Percentiles rank a stretch among this genome's conserved stretches.
phyloP scores from a whole-genome alignment of 768 basidiomycete genomes.

The Wakefieldia striispora region DNA sequence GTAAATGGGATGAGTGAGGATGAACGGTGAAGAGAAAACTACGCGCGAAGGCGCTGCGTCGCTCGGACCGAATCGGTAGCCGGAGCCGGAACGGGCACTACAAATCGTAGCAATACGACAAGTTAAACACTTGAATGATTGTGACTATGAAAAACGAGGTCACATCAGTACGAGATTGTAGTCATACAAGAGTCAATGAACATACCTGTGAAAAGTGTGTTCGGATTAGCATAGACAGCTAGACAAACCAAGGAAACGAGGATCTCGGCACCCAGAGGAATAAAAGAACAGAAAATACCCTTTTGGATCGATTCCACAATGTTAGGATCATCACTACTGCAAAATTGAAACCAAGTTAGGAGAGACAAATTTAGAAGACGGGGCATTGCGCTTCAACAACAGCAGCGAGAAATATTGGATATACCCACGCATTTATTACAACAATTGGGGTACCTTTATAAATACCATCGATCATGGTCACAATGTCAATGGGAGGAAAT shows the following conservation, averaged over 20 bases:
- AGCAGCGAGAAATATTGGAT: not conserved
- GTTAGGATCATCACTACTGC: constrained; percentile 12
- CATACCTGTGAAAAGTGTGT: not conserved
- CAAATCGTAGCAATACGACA: not conserved
- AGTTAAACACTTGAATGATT: not conserved
- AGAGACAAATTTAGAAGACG: not conserved
- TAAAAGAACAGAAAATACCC: not conserved
- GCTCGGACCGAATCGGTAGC: too few species aligned
- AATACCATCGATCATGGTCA: not conserved
- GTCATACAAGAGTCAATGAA: not conserved
- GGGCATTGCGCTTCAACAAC: not conserved
- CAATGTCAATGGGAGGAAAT: too few species aligned
- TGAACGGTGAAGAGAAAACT: too few species aligned
- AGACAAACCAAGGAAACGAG: not conserved
- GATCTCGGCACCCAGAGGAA: not conserved
- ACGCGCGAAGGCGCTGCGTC: too few species aligned
- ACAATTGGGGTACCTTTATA: not conserved
- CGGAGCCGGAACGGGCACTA: too few species aligned
- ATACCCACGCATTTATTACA: not conserved
- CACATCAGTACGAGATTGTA: not conserved
- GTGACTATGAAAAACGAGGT: not conserved
- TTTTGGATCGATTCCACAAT: constrained; percentile 7
- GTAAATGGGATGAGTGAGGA: too few species aligned
- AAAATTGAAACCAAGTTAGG: not conserved
- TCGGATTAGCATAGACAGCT: not conserved